Evolutionary conservation across 2,329 filamentous ascomycete genomes (phyloP), one percentile per base, ranked within the genome.

Genomic region (Scytalidium lignicola): DNA sequence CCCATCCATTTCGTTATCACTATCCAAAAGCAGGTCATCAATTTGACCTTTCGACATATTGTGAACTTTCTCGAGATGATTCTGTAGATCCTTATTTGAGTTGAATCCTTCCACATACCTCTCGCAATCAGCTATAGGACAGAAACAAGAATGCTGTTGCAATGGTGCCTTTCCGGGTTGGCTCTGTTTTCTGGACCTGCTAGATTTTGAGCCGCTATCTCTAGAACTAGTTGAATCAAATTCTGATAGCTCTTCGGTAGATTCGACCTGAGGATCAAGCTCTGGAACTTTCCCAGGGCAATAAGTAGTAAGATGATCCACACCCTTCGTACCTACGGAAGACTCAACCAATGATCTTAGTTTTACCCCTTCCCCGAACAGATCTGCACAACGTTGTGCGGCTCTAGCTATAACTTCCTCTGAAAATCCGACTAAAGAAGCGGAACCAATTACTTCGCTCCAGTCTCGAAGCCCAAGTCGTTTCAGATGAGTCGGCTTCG

Each of bases 391-490:
- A 44, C 92, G 79, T 60, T 83, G 75, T 2, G 86, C 79, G 0
- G 90, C 79, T 23, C 88, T 79, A 46, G 82, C 78, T 12, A 96
- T 68, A 1, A 83, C 85, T 1, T 71, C 66, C 0, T 74, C 66
- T 1, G 86, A 72, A 67, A 90, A 91, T 0, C 87, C 89, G 2
- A 79, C 79, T 44, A 95, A 69, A 0, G 88, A 78, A 2, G 92
- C 92, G 1, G 90, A 75, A 0, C 88, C 88, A 22, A 96, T 69
- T 1, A 96, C 79, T 56, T 95, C 88, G 56, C 83, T 86, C 92
- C 92, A 97, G 68, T 95, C 87, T 19, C 87, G 53, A 17, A 60
- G 49, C 2, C 51, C 51, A 22, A 63, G 42, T 22, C 32, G 59
- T 26, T 49, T 55, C n/a, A 5, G 32, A 15, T 4, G 7, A 37